phyloP scores from a whole-genome alignment of 202 grass and related monocot genomes.

The Setaria viridis region DNA sequence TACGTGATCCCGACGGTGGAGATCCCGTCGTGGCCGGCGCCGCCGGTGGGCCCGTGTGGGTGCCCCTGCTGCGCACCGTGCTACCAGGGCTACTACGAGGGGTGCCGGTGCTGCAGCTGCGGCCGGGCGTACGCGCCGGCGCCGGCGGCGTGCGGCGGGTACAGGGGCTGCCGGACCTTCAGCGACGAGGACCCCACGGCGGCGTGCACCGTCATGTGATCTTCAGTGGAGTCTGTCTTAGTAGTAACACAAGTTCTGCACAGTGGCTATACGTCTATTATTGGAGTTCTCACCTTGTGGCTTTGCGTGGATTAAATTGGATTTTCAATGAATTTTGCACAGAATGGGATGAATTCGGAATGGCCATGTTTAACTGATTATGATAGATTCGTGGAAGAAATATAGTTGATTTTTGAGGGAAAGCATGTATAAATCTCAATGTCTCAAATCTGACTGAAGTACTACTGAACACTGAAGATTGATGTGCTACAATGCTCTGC shows the following conservation, averaged over 20 bases:
- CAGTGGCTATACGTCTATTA: neutral
- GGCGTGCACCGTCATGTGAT: slow-evolving; percentile 71
- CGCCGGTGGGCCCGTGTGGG: slow-evolving; percentile 3
- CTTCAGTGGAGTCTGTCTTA: neutral
- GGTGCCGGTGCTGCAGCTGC: slow-evolving; percentile 52
- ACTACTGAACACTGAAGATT: neutral
- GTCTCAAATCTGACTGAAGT: neutral
- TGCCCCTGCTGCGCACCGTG: slow-evolving; percentile 57
- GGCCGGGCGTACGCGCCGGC: slow-evolving; percentile 31
- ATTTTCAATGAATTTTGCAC: neutral
- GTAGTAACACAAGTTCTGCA: neutral
- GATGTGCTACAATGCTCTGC: neutral
- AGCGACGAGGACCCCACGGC: slow-evolving; percentile 58
- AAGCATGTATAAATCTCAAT: neutral
- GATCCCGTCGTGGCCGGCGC: slow-evolving; percentile 47
- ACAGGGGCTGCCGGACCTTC: slow-evolving; percentile 52
- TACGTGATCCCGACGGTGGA: slow-evolving; percentile 40
- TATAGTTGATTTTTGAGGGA: neutral
- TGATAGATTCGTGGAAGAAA: neutral
- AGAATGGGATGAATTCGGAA: neutral
- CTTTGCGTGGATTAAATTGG: neutral
- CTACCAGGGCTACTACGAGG: slow-evolving; percentile 59
- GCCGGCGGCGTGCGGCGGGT: slow-evolving; percentile 1
- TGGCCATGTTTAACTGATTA: neutral
- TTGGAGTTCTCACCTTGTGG: neutral